Percentiles rank a stretch among this genome's conserved stretches.
phyloP scores from a whole-genome alignment of 2,329 filamentous ascomycete species.

The Dothistroma pini region DNA sequence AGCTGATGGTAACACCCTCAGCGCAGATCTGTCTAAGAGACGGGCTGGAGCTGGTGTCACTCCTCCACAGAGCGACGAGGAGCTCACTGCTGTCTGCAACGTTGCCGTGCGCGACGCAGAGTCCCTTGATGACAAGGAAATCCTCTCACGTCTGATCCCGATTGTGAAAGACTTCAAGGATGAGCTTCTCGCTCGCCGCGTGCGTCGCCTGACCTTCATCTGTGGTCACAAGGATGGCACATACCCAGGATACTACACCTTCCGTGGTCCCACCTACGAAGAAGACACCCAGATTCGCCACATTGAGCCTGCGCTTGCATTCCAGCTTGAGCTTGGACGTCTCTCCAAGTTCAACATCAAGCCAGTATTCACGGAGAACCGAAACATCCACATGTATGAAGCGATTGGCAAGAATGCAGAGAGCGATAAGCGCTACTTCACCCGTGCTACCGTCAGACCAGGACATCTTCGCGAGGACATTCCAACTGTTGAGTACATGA shows the following conservation, averaged over 20 bases:
- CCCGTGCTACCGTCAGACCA: slow-evolving; percentile 88
- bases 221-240: slow-evolving; percentile 91
- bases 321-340: slow-evolving; percentile 94
- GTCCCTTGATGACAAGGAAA: slow-evolving; percentile 74
- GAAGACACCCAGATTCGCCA: slow-evolving; percentile 97
- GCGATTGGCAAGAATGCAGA: slow-evolving; percentile 91
- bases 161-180: slow-evolving; percentile 78
- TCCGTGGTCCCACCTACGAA: slow-evolving; percentile 83
- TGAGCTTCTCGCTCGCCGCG: slow-evolving; percentile 73
- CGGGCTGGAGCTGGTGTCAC: slow-evolving; percentile 48
- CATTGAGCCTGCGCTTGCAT: slow-evolving; percentile 91
- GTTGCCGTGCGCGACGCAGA: slow-evolving; percentile 88
- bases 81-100: slow-evolving; percentile 89
- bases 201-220: slow-evolving; percentile 92
- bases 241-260: slow-evolving; percentile 97
- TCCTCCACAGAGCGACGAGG: slow-evolving; percentile 61
- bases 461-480: slow-evolving; percentile 96
- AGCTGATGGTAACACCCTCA: slow-evolving; percentile 51
- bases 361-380: slow-evolving; percentile 97
- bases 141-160: slow-evolving; percentile 67
- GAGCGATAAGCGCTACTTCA: slow-evolving; percentile 98
- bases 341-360: slow-evolving; percentile 97
- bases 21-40: slow-evolving; percentile 71
- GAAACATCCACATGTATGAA: slow-evolving; percentile 99
- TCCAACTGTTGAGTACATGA: slow-evolving; percentile 96